A percentile compares a stretch with the other conserved stretches of the same genome.
Evolutionary conservation across 768 basidiomycete species (phyloP).

Genomic region (Leccinum olivaceopallidum): DNA sequence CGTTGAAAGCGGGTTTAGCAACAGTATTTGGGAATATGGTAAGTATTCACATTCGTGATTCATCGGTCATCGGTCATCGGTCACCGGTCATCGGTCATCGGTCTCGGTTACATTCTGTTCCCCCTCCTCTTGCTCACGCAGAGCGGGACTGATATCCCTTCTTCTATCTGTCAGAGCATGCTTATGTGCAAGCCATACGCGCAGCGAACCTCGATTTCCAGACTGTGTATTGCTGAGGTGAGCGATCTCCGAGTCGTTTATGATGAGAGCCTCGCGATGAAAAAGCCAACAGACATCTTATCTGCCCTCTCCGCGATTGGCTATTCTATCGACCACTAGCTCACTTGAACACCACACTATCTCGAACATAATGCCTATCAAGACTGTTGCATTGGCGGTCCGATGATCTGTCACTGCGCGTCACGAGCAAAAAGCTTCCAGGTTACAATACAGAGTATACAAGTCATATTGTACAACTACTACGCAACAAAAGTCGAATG

Average conservation of each 20-base stretch:
- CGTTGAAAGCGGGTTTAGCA: slow-evolving; percentile 36
- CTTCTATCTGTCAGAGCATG: slow-evolving; percentile 48
- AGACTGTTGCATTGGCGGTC: background rate
- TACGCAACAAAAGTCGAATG: background rate
- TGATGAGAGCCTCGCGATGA: background rate
- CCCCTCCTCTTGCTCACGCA: background rate
- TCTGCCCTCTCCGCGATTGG: background rate
- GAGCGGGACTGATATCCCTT: slow-evolving; percentile 1
- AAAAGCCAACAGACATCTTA: background rate
- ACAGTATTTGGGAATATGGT: slow-evolving; percentile 70
- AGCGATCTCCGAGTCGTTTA: background rate
- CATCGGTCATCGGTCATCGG: background rate
- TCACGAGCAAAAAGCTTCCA: background rate
- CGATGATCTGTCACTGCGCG: background rate
- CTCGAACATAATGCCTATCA: background rate
- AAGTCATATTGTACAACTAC: background rate
- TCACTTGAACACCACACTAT: background rate
- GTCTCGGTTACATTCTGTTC: background rate
- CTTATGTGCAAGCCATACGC: slow-evolving; percentile 56
- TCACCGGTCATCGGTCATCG: background rate
- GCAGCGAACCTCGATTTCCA: slow-evolving; percentile 42
- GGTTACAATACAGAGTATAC: background rate
- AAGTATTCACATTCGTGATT: background rate
- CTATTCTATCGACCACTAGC: background rate
- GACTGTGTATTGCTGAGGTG: slow-evolving; percentile 32